Evolutionary conservation across 2,329 filamentous ascomycete genomes (phyloP).

Genomic region (Malbranchea zuffiana): DNA sequence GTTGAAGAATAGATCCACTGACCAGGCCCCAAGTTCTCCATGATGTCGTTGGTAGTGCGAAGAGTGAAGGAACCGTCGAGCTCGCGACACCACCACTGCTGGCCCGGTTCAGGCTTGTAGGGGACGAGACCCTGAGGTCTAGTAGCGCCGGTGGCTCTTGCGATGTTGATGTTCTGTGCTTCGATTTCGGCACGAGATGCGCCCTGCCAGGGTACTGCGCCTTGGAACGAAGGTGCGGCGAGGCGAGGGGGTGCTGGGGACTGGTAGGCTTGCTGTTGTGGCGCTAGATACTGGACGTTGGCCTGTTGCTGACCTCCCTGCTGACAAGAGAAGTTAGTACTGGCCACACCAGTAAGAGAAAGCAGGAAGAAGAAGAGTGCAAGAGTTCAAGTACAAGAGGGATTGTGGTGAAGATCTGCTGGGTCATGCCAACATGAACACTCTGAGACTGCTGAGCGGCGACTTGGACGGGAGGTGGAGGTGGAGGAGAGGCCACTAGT

Average conservation of each 20-base stretch:
- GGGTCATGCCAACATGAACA: constrained; percentile 9
- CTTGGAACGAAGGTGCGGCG: constrained; percentile 1
- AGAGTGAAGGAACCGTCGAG: constrained; percentile 26
- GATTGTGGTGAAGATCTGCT: constrained; percentile 9
- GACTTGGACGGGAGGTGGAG: constrained; percentile 3
- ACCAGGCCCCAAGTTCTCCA: constrained; percentile 22
- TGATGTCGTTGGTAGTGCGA: constrained; percentile 23
- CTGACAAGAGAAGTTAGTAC: not conserved
- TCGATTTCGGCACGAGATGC: constrained; percentile 20
- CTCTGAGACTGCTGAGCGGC: not conserved
- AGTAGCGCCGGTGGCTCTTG: constrained; percentile 16
- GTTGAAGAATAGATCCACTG: constrained; percentile 16
- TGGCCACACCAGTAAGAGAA: not conserved
- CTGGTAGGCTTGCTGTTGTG: constrained; percentile 7
- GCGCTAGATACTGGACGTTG: constrained; percentile 3
- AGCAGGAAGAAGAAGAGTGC: not conserved
- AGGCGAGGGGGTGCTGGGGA: constrained; percentile 7
- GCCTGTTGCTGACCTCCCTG: constrained; percentile 8
- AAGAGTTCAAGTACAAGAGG: constrained; percentile 11
- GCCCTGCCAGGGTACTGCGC: constrained; percentile 15
- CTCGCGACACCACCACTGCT: constrained; percentile 28
- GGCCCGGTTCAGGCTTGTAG: constrained; percentile 21
- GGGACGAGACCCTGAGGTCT: constrained; percentile 22
- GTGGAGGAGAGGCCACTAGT: constrained; percentile 5
- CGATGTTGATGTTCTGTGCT: constrained; percentile 22